Evolutionary conservation across 2,329 filamentous ascomycete genomes (phyloP).

Genomic region (Penicillium fuscoglaucum): DNA sequence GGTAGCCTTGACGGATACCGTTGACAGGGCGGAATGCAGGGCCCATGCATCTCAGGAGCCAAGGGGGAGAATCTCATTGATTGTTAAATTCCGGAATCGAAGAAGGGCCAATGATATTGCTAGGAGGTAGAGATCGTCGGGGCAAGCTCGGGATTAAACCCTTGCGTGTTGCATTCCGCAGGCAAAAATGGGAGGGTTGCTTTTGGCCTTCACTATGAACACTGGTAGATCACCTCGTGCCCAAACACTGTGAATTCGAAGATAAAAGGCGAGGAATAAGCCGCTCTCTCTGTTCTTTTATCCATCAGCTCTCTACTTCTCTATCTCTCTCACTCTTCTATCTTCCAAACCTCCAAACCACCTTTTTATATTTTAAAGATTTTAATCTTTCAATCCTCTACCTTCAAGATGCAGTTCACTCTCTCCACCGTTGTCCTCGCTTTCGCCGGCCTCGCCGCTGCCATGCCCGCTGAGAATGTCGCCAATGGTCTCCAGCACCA

Average conservation of each 20-base stretch:
- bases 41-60: conserved; percentile 2
- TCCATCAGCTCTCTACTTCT: conserved; percentile 11
- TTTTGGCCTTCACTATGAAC: conserved; percentile 10
- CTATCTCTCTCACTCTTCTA: conserved; percentile 9
- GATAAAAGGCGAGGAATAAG: conserved; percentile 24
- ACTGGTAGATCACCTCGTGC: neutral
- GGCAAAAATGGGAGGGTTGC: conserved; percentile 18
- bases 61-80: conserved; percentile 19
- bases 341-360: conserved; percentile 9
- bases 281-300: neutral
- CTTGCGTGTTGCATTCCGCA: conserved; percentile 24
- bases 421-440: conserved; percentile 33
- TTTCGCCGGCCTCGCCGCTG: conserved; percentile 34
- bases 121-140: conserved; percentile 1
- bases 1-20: conserved; percentile 18
- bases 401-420: conserved; percentile 41
- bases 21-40: conserved; percentile 21
- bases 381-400: conserved; percentile 24
- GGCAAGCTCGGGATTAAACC: conserved; percentile 7
- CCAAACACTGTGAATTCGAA: conserved; percentile 12
- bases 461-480: conserved; percentile 23
- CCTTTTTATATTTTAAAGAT: conserved; percentile 12
- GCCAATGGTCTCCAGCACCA: conserved; percentile 13
- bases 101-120: conserved; percentile 15
- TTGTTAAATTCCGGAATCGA: conserved; percentile 14